phyloP scores from a whole-genome alignment of 2,329 filamentous ascomycete species.

The Juglanconis oblonga region DNA sequence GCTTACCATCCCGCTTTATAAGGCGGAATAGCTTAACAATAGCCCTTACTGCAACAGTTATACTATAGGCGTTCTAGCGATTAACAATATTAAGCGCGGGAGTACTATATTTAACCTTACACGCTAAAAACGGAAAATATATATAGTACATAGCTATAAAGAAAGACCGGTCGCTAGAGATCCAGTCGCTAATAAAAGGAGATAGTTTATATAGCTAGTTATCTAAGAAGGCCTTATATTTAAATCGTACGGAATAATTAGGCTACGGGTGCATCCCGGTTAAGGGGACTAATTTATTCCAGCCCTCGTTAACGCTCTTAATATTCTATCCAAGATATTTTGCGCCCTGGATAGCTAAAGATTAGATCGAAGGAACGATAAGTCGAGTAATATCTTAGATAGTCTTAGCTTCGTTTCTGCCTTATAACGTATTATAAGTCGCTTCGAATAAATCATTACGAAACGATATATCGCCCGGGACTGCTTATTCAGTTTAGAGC shows the following conservation, averaged over 20 bases:
- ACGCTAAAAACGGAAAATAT: conserved; percentile 48
- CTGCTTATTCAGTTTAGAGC: conserved; percentile 22
- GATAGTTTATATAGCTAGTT: conserved; percentile 39
- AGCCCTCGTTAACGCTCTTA: conserved; percentile 41
- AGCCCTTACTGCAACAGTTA: conserved; percentile 36
- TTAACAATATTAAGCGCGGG: conserved; percentile 34
- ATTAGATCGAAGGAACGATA: conserved; percentile 33
- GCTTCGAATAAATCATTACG: conserved; percentile 30
- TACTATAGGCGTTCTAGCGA: conserved; percentile 39
- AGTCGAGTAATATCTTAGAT: conserved; percentile 30
- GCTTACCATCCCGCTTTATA: conserved; percentile 32
- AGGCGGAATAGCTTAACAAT: conserved; percentile 37
- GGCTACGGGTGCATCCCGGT: conserved; percentile 37
- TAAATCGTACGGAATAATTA: conserved; percentile 42
- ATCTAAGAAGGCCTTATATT: conserved; percentile 38
- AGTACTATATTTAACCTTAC: conserved; percentile 44
- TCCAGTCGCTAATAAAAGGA: conserved; percentile 33
- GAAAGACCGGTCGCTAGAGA: conserved; percentile 33
- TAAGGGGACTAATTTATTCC: conserved; percentile 38
- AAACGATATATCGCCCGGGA: conserved; percentile 32
- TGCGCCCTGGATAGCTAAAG: conserved; percentile 25
- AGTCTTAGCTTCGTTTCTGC: conserved; percentile 32
- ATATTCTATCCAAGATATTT: conserved; percentile 30
- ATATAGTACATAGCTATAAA: conserved; percentile 45
- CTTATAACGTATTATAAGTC: conserved; percentile 27